phyloP scores from a whole-genome alignment of 2,329 filamentous ascomycete species.

The Ascosphaera apis region DNA sequence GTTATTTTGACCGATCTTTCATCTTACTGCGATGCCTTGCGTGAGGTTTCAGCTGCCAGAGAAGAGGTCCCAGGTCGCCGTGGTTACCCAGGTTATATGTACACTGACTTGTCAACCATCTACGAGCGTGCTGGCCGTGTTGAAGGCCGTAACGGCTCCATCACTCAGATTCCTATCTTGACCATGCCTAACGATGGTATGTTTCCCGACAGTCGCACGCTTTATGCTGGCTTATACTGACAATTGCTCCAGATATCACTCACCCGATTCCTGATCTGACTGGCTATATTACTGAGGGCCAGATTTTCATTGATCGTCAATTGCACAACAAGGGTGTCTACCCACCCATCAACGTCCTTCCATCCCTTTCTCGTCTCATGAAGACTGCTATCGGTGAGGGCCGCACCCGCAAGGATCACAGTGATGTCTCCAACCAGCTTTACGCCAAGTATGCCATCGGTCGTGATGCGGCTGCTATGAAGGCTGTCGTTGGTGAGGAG shows the following conservation, averaged over 20 bases:
- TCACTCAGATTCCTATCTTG: conserved; percentile 95
- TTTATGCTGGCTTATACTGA: conserved; percentile 1
- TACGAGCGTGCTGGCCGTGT: conserved; percentile 99
- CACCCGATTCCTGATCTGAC: conserved; percentile 98
- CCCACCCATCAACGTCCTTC: conserved; percentile 94
- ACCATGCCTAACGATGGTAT: conserved; percentile 96
- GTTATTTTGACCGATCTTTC: conserved; percentile 97
- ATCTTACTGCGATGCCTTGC: conserved; percentile 93
- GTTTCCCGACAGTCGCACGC: conserved; percentile 4
- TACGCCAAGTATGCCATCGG: conserved; percentile 99
- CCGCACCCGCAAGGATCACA: conserved; percentile 89
- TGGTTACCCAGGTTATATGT: conserved; percentile 99
- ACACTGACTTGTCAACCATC: conserved; percentile 98
- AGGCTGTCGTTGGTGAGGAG: conserved; percentile 96
- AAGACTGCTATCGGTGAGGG: conserved; percentile 98
- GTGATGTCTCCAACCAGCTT: conserved; percentile 96
- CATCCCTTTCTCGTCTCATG: conserved; percentile 96
- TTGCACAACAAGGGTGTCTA: conserved; percentile 94
- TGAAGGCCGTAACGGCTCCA: conserved; percentile 86
- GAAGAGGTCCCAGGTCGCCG: conserved; percentile 98
- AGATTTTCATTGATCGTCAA: conserved; percentile 91
- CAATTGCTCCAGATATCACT: conserved; percentile 47
- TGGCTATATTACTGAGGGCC: conserved; percentile 96
- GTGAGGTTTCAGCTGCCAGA: conserved; percentile 91
- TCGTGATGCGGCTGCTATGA: conserved; percentile 96